Base-by-base conservation (phyloP, 768 basidiomycete genomes). In the Clitopilus passeckerianus region DNA sequence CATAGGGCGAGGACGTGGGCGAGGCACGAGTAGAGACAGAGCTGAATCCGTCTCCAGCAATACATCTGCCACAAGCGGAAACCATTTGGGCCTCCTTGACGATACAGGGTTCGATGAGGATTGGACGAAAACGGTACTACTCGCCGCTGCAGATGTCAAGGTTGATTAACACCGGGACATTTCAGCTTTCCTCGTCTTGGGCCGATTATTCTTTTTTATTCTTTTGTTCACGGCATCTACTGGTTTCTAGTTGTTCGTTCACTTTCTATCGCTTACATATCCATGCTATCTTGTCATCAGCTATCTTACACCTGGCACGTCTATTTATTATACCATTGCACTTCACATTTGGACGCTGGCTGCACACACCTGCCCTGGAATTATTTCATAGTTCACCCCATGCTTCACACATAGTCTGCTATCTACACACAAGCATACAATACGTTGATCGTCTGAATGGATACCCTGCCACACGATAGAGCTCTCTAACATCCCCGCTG, bases 71-170 rank as follows among this genome's bases (percentile, higher is more conserved):
- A 66, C 74, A 30, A 76, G 75, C 35, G 79, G 80, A 24, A 80
- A 80, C 59, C 80, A 79, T 64, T 69, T 83, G 37, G 80, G 79
- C 18, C 65, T 82, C 53, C 68, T 79, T 37, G 74, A 77, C 56
- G 76, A 81, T 60, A 80, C 80, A 22, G 73, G 74, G 37, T 71
- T 77, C 43, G 77, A 77, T 60, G 86, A 84, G 54, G 83, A 90
- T 67, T 93, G 91, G 90, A 86, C 87, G 52, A 76, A 79, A 66
- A 88, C 86, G 64, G 90, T 92, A 54, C 69, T 92, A 59, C 70
- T 85, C 71, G 88, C 87, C n/a, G 88, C 87, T 59, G 88, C 87
- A 58, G 85, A 86, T 66, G 67, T 75, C 54, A 77, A 81, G 52
- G 63, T 69, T 12, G 56, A 67, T 20, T 77, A 50, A 50, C 12